Conservation (phyloP, 1,284 basidiomycete species). For the Moesziomyces globuligerus region DNA sequence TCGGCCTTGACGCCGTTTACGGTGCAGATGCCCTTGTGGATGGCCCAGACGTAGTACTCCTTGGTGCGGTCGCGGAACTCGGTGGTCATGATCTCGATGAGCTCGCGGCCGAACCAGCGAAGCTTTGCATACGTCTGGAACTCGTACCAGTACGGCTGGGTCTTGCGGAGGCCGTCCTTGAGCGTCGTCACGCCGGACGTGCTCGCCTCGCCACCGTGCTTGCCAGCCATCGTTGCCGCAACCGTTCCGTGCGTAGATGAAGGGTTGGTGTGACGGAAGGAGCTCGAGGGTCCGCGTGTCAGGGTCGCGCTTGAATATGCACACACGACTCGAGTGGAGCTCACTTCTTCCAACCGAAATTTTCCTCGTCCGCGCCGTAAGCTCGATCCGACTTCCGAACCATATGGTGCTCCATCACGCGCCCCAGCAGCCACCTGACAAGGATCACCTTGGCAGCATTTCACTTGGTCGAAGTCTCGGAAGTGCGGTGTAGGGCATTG, state of each 20-base stretch:
- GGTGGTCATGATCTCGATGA: constrained; percentile 70
- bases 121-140: constrained; percentile 84
- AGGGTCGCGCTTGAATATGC: background rate
- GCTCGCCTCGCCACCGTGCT: constrained; percentile 13
- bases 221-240: constrained; percentile 12
- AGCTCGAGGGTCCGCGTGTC: constrained; percentile 3
- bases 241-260: background rate
- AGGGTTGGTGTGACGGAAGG: background rate
- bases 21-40: constrained; percentile 92
- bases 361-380: background rate
- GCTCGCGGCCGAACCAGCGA: constrained; percentile 84
- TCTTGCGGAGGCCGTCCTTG: constrained; percentile 40
- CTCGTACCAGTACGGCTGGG: constrained; percentile 64
- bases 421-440: too few relatives aligned
- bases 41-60: constrained; percentile 70
- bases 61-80: constrained; percentile 68
- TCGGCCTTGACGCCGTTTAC: constrained; percentile 86
- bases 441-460: too few relatives aligned
- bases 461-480: too few relatives aligned
- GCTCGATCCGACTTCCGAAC: constrained; percentile 15
- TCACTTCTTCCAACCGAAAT: constrained; percentile 9
- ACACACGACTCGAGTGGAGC: background rate
- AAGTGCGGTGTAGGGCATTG: background rate
- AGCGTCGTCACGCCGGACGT: constrained; percentile 7
- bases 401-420: background rate